Conservation (phyloP, 2,329 filamentous ascomycete genomes). For the Fusarium sp. region DNA sequence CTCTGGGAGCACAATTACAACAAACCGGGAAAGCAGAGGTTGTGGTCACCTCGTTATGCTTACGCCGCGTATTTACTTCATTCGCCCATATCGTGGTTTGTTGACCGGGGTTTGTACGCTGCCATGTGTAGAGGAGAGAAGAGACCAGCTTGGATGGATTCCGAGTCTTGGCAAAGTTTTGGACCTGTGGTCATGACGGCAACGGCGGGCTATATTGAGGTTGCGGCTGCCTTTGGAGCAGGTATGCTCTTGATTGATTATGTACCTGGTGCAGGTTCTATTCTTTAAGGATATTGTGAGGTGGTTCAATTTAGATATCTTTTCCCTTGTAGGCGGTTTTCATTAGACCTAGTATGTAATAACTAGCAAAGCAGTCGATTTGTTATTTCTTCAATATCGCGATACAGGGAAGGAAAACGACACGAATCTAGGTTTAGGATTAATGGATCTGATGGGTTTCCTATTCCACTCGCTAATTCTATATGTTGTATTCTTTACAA, state of each 20-base stretch:
- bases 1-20: slow-evolving; percentile 12
- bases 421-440: no score
- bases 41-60: slow-evolving; percentile 11
- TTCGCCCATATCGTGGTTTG: slow-evolving; percentile 10
- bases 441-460: no score
- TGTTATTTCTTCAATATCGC: no score
- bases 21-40: background rate
- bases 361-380: no score
- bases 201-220: slow-evolving; percentile 8
- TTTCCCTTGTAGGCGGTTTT: background rate
- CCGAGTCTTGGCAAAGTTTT: slow-evolving; percentile 8
- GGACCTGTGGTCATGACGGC: slow-evolving; percentile 9
- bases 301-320: no score
- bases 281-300: background rate
- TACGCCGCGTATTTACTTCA: slow-evolving; percentile 9
- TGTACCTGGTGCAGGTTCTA: slow-evolving; percentile 1
- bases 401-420: no score
- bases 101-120: slow-evolving; percentile 2
- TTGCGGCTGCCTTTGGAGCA: background rate
- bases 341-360: no score
- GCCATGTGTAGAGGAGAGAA: slow-evolving; percentile 5
- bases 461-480: no score
- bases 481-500: no score
- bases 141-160: slow-evolving; percentile 13
- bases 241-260: slow-evolving; percentile 7